phyloP scores from a whole-genome alignment of 768 basidiomycete species.

The Russula sp. region DNA sequence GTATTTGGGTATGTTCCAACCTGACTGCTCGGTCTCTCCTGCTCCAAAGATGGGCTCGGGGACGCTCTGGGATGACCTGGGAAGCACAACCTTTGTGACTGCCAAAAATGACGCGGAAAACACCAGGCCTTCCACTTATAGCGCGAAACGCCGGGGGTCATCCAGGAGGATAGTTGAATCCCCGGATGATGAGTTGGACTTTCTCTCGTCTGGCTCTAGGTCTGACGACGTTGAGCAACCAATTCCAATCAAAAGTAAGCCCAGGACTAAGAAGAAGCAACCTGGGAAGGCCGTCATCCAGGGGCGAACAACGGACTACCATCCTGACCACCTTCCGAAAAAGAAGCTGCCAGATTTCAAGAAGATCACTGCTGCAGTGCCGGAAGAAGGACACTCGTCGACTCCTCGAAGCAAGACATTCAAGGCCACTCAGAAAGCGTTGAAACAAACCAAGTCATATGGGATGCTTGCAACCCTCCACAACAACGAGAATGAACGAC shows the following conservation, averaged over 20 bases:
- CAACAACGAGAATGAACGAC: slow-evolving; percentile 3
- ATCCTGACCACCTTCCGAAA: neutral
- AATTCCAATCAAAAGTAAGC: slow-evolving; percentile 1
- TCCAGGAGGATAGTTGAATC: neutral
- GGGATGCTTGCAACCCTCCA: neutral
- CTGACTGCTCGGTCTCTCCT: neutral
- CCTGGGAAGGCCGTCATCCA: neutral
- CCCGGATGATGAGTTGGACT: slow-evolving; percentile 15
- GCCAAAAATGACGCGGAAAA: neutral
- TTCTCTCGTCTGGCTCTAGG: slow-evolving; percentile 14
- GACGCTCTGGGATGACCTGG: slow-evolving; percentile 16
- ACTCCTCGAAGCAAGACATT: neutral
- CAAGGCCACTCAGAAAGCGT: neutral
- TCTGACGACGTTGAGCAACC: slow-evolving; percentile 7
- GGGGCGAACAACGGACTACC: neutral
- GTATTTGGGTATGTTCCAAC: neutral
- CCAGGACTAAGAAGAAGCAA: neutral
- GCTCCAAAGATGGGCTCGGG: neutral
- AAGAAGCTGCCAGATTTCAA: slow-evolving; percentile 17
- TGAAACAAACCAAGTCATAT: neutral
- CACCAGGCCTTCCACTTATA: neutral
- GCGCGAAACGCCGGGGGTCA: neutral
- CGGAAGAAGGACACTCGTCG: slow-evolving; percentile 9
- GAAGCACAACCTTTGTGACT: slow-evolving; percentile 8
- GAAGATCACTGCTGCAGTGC: neutral